Conservation (phyloP, 139 green algal species). For the Spirogloea muscicola region DNA sequence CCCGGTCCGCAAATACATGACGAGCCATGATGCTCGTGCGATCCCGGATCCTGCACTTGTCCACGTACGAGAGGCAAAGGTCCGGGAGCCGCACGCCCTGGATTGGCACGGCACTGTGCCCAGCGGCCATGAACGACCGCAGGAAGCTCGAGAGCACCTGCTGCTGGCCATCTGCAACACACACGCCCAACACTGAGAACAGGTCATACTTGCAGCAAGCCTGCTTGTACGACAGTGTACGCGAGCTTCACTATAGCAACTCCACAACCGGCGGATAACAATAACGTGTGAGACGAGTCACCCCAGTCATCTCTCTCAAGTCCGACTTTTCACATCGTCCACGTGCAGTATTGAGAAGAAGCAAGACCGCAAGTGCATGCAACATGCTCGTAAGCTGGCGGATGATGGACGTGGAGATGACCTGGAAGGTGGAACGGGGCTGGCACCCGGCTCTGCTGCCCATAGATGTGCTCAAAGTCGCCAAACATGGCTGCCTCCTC, state of each 20-base stretch:
- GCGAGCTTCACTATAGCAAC: not conserved
- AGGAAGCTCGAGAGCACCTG: conserved; percentile 26
- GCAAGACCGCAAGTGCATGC: too few relatives aligned
- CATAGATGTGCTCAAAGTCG: conserved; percentile 41
- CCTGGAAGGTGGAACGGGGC: too few relatives aligned
- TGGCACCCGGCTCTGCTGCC: not conserved
- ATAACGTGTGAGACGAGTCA: not conserved
- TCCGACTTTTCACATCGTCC: not conserved
- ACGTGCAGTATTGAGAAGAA: not conserved
- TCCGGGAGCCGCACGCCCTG: conserved; percentile 13
- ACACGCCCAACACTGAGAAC: conserved; percentile 4
- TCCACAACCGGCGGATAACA: not conserved
- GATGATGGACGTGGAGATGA: not conserved
- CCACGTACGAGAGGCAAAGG: conserved; percentile 22
- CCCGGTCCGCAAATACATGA: conserved; percentile 45
- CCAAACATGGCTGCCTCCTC: conserved; percentile 21
- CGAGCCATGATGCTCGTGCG: conserved; percentile 41
- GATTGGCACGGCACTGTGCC: conserved; percentile 8
- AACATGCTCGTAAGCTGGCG: too few relatives aligned
- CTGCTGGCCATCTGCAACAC: conserved; percentile 11
- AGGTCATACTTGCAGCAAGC: not conserved
- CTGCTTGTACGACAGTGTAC: conserved; percentile 4
- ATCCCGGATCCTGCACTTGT: conserved; percentile 41
- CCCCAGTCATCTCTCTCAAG: not conserved
- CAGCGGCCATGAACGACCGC: conserved; percentile 24